phyloP scores from a whole-genome alignment of 2,329 filamentous ascomycete species.

The Monilinia laxa region DNA sequence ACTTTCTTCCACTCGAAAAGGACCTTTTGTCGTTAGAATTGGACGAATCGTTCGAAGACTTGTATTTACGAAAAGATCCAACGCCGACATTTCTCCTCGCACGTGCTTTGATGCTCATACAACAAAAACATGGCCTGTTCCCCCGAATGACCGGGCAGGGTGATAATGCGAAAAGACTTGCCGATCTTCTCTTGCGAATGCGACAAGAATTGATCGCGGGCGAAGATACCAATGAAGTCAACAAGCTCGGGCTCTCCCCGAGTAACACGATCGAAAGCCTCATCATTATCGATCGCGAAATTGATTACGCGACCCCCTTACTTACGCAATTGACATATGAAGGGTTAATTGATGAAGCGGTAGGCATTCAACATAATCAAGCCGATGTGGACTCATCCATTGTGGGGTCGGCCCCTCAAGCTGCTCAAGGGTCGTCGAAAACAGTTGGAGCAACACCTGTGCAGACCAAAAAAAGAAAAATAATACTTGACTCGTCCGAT shows the following conservation, averaged over 20 bases:
- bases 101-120: conserved; percentile 89
- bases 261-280: conserved; percentile 87
- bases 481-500: conserved; percentile 85
- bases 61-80: conserved; percentile 88
- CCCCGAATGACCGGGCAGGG: conserved; percentile 94
- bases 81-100: conserved; percentile 87
- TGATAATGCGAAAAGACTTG: conserved; percentile 85
- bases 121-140: conserved; percentile 88
- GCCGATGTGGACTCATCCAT: conserved; percentile 90
- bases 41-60: conserved; percentile 79
- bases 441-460: conserved; percentile 55
- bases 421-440: conserved; percentile 54
- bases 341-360: conserved; percentile 90
- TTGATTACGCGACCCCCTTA: conserved; percentile 87
- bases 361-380: conserved; percentile 88
- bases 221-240: conserved; percentile 65
- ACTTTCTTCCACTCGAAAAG: conserved; percentile 87
- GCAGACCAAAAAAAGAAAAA: conserved; percentile 77
- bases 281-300: conserved; percentile 92
- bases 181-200: conserved; percentile 86
- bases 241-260: conserved; percentile 70
- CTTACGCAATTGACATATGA: conserved; percentile 97
- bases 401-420: conserved; percentile 68
- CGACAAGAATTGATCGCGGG: conserved; percentile 82
- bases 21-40: conserved; percentile 91